Percentiles rank a stretch among this genome's conserved stretches.
These are phyloP conservation scores for Neopestalotiopsis rosae DNA, from an alignment of 2,329 filamentous ascomycete species.

Conservation along the genomic window DNA sequence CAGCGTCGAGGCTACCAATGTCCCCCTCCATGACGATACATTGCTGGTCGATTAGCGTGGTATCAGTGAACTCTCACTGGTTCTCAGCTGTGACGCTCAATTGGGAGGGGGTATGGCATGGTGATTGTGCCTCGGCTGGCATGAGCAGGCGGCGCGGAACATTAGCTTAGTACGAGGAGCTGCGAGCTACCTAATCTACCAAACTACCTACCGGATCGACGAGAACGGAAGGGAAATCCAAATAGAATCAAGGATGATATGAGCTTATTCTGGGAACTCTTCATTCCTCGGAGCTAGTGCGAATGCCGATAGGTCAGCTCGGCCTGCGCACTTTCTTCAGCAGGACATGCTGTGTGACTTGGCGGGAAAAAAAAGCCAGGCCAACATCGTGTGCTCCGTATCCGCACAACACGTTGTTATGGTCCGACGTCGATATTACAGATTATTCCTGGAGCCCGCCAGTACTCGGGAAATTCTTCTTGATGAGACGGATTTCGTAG, in stretches of 20 bases:
- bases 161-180: not conserved
- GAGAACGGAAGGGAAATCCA: not conserved
- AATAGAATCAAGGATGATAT: not conserved
- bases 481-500: not conserved
- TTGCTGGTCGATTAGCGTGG: not conserved
- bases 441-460: not conserved
- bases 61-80: not conserved
- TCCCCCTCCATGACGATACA: not conserved
- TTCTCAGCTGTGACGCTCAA: not conserved
- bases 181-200: not conserved
- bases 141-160: not conserved
- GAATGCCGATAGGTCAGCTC: not conserved
- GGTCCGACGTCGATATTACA: not conserved
- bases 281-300: not conserved
- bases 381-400: too few relatives aligned
- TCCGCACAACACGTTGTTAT: not conserved
- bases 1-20: not conserved
- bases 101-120: not conserved
- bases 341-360: not conserved
- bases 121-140: slow-evolving; percentile 1
- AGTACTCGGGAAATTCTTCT: not conserved
- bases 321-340: not conserved
- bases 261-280: not conserved
- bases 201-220: not conserved
- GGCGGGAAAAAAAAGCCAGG: too few relatives aligned